Evolutionary conservation across 2,329 filamentous ascomycete genomes (phyloP).

Genomic region (Arthrocladium fulminans): DNA sequence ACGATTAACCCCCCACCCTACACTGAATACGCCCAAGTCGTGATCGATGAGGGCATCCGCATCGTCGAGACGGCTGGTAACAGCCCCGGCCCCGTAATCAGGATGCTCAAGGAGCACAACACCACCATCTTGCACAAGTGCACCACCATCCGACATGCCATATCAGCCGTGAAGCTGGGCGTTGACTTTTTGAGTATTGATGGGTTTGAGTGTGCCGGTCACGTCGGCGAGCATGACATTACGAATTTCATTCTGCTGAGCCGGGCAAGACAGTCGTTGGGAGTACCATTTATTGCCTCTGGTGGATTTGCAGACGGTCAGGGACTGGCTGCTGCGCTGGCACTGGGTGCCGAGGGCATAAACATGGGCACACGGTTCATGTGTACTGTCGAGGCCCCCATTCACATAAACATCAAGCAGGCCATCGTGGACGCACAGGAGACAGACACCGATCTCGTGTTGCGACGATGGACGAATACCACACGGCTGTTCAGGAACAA

Average conservation of each 20-base stretch:
- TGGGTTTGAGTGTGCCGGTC: conserved; percentile 89
- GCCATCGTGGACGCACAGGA: conserved; percentile 81
- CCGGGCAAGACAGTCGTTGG: conserved; percentile 72
- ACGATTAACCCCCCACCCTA: conserved; percentile 88
- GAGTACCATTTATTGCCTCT: conserved; percentile 86
- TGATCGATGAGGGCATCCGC: conserved; percentile 84
- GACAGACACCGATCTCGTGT: conserved; percentile 79
- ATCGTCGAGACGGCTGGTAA: conserved; percentile 93
- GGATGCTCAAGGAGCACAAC: conserved; percentile 70
- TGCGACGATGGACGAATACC: conserved; percentile 90
- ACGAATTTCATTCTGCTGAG: conserved; percentile 60
- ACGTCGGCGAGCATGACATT: conserved; percentile 46
- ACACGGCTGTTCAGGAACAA: conserved; percentile 83
- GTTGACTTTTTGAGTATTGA: conserved; percentile 97
- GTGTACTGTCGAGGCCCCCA: conserved; percentile 86
- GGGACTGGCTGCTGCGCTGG: conserved; percentile 81
- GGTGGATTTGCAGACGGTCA: conserved; percentile 93
- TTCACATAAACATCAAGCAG: conserved; percentile 90
- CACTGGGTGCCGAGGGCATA: conserved; percentile 82
- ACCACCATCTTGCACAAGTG: conserved; percentile 90
- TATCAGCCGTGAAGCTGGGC: conserved; percentile 83
- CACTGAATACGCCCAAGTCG: conserved; percentile 76
- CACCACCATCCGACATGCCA: conserved; percentile 88
- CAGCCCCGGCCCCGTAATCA: conserved; percentile 81
- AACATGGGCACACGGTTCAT: conserved; percentile 99